phyloP scores from a whole-genome alignment of 2,329 filamentous ascomycete species.

The Trichoderma polysporum region DNA sequence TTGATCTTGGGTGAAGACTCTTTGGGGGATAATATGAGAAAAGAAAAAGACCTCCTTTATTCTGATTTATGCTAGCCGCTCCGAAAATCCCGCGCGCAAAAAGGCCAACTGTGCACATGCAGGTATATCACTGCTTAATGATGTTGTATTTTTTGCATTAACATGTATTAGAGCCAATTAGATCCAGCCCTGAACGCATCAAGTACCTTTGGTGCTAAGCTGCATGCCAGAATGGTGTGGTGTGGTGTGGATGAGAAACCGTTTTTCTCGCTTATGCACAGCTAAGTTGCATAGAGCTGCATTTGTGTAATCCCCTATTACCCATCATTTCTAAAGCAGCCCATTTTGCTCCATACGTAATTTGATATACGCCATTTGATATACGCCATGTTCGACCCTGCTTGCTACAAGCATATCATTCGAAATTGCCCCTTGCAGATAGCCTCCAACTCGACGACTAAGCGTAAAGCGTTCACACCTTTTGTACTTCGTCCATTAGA shows the following conservation, averaged over 20 bases:
- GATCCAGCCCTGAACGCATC: neutral
- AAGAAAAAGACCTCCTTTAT: neutral
- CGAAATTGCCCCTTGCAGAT: neutral
- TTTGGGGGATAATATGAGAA: too few species aligned
- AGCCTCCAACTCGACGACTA: neutral
- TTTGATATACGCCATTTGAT: too few species aligned
- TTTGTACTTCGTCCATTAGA: neutral
- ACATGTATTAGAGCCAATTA: neutral
- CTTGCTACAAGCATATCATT: too few species aligned
- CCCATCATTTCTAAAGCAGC: neutral
- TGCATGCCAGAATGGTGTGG: neutral
- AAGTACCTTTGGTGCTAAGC: too few species aligned
- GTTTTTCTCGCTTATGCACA: slow-evolving; percentile 1
- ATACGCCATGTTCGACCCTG: neutral
- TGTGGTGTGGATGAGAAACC: neutral
- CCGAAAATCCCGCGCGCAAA: neutral
- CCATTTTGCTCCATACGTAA: too few species aligned
- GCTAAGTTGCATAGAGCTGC: neutral
- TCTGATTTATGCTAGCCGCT: neutral
- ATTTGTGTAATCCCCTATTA: neutral
- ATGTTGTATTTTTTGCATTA: neutral
- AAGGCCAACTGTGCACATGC: neutral
- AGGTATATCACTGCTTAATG: neutral
- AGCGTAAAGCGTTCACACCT: neutral
- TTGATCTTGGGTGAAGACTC: neutral